Percentiles rank a stretch among this genome's conserved stretches.
These are phyloP conservation scores for Suillus discolor DNA, from an alignment of 768 basidiomycete genomes.

Conservation along the genomic window DNA sequence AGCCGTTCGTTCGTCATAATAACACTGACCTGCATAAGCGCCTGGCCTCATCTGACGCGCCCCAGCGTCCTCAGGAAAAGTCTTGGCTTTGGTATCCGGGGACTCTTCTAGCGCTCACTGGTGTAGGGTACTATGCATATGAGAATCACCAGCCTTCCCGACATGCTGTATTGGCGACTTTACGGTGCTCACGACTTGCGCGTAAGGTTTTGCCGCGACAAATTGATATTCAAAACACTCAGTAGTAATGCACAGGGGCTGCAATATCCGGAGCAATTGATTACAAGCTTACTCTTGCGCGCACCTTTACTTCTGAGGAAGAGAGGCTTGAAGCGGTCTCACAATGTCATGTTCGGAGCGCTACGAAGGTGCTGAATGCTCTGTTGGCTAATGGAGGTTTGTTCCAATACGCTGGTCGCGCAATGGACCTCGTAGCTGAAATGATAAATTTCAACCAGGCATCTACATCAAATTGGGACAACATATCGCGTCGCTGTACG, in stretches of 20 bases:
- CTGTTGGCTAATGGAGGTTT: slow-evolving; percentile 86
- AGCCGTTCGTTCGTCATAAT: background rate
- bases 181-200: slow-evolving; percentile 82
- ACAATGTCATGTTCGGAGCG: slow-evolving; percentile 83
- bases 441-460: slow-evolving; percentile 40
- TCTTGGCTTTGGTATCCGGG: slow-evolving; percentile 30
- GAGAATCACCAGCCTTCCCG: slow-evolving; percentile 73
- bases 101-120: slow-evolving; percentile 29
- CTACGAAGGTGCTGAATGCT: slow-evolving; percentile 76
- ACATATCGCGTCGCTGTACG: slow-evolving; percentile 72
- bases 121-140: slow-evolving; percentile 52
- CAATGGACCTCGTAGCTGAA: slow-evolving; percentile 1
- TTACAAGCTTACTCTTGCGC: slow-evolving; percentile 70
- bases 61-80: slow-evolving; percentile 14
- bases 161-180: slow-evolving; percentile 69
- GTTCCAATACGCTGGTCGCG: slow-evolving; percentile 21
- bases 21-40: background rate
- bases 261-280: slow-evolving; percentile 66
- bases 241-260: slow-evolving; percentile 44
- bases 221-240: slow-evolving; percentile 14
- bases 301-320: slow-evolving; percentile 50
- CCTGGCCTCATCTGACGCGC: background rate
- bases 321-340: slow-evolving; percentile 60
- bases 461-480: slow-evolving; percentile 92
- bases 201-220: slow-evolving; percentile 39